Percentiles rank a stretch among this genome's conserved stretches.
Conservation (phyloP, 2,329 filamentous ascomycete species). For the Davidsoniella neocaledoniae region DNA sequence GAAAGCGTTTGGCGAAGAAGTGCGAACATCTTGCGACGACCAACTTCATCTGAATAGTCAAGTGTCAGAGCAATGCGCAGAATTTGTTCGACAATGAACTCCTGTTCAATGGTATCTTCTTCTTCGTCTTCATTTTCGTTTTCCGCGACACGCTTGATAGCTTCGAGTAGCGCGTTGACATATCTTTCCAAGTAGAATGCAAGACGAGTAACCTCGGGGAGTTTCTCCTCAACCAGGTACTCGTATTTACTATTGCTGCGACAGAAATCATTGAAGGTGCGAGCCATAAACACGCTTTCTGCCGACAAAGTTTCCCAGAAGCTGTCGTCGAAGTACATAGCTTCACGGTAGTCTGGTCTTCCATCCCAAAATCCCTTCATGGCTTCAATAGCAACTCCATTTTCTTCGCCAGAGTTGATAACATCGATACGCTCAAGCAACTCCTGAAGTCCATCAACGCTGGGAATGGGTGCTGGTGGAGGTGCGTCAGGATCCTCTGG, state of each 20-base stretch:
- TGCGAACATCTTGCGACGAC: conserved; percentile 87
- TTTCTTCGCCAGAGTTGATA: conserved; percentile 74
- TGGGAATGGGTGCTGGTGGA: conserved; percentile 35
- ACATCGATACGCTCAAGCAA: conserved; percentile 88
- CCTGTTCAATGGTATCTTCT: conserved; percentile 73
- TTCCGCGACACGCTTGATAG: conserved; percentile 39
- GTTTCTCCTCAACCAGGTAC: conserved; percentile 68
- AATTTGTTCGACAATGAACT: conserved; percentile 91
- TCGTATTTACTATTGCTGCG: conserved; percentile 58
- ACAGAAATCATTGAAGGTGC: conserved; percentile 91
- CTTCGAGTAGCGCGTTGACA: conserved; percentile 49
- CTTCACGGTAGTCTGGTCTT: conserved; percentile 64
- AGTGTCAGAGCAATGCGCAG: conserved; percentile 81
- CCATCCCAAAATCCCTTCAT: conserved; percentile 97
- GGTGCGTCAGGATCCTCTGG: conserved; percentile 38
- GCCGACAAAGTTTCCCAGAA: conserved; percentile 72
- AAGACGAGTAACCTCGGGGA: conserved; percentile 84
- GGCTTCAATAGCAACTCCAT: conserved; percentile 78
- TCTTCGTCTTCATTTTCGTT: conserved; percentile 48
- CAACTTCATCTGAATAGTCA: conserved; percentile 96
- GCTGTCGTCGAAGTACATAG: conserved; percentile 51
- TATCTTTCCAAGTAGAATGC: conserved; percentile 77
- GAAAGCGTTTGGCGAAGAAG: conserved; percentile 74
- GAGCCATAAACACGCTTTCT: conserved; percentile 75
- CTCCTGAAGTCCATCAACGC: conserved; percentile 70